Percentiles rank a stretch among this genome's conserved stretches.
Conservation (phyloP, 257 asterid genomes). For the Petrea volubilis region DNA sequence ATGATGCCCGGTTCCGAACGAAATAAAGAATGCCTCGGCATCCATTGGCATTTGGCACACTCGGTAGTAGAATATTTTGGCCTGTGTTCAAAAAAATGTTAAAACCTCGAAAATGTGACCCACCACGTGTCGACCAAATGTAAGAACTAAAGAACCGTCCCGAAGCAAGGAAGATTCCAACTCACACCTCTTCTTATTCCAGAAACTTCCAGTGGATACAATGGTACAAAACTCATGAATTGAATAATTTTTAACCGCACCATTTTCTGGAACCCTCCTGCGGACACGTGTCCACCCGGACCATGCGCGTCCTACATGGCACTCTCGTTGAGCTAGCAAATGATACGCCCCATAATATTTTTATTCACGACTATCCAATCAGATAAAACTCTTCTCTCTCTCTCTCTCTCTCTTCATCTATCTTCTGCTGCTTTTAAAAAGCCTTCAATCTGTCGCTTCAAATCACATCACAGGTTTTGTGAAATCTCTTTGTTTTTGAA, state of each 20-base stretch:
- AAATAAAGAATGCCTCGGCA: too few species aligned
- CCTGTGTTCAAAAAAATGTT: too few species aligned
- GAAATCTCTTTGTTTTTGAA: background rate
- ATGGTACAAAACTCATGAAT: constrained; percentile 24
- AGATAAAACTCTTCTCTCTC: constrained; percentile 7
- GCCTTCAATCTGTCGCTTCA: background rate
- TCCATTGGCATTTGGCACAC: too few species aligned
- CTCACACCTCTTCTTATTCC: constrained; percentile 40
- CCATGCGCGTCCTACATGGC: constrained; percentile 54
- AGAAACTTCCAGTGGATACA: constrained; percentile 48
- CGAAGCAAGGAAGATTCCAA: constrained; percentile 25
- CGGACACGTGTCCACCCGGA: constrained; percentile 45
- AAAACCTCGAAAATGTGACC: constrained; percentile 24
- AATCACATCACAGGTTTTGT: background rate
- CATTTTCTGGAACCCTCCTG: background rate
- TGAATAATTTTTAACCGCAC: constrained; percentile 4
- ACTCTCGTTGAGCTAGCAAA: constrained; percentile 37
- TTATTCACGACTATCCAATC: background rate
- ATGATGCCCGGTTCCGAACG: too few species aligned
- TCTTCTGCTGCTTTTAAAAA: constrained; percentile 16
- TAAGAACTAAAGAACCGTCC: constrained; percentile 1
- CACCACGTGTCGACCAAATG: constrained; percentile 35
- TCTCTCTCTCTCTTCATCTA: constrained; percentile 4
- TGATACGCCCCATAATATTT: constrained; percentile 46
- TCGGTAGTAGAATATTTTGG: too few species aligned